A percentile compares a stretch with the other conserved stretches of the same genome.
Evolutionary conservation across 192 early-diverging fungal species (phyloP).

Genomic region (Jimgerdemannia flammicorona): DNA sequence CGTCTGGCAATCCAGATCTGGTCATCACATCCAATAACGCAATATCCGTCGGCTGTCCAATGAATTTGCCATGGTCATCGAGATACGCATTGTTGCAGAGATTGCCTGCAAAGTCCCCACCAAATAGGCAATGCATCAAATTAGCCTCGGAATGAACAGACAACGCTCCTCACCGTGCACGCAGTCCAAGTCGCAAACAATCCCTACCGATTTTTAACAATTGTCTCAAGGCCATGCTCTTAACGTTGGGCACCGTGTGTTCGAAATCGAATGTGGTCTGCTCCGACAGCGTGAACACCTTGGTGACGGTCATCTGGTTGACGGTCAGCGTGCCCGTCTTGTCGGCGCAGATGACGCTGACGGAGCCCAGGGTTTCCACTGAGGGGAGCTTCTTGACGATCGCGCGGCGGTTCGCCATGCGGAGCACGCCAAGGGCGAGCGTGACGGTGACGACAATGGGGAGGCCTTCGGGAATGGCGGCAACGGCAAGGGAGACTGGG

Average conservation of each 20-base stretch:
- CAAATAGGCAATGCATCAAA: not conserved
- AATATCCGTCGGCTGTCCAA: conserved; percentile 94
- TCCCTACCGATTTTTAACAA: conserved; percentile 50
- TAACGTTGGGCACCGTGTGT: conserved; percentile 28
- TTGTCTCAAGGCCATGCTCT: conserved; percentile 35
- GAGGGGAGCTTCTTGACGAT: conserved; percentile 95
- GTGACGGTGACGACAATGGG: conserved; percentile 98
- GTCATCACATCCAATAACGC: conserved; percentile 75
- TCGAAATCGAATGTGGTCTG: conserved; percentile 47
- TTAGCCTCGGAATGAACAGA: not conserved
- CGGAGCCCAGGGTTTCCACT: conserved; percentile 91
- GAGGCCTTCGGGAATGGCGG: conserved; percentile 97
- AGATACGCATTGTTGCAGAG: conserved; percentile 88
- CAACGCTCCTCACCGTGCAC: conserved; percentile 33
- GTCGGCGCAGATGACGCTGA: conserved; percentile 94
- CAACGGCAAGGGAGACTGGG: conserved; percentile 85
- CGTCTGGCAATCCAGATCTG: conserved; percentile 62
- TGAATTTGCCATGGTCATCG: conserved; percentile 68
- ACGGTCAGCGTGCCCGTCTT: conserved; percentile 97
- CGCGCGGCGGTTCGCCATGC: conserved; percentile 88
- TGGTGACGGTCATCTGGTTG: conserved; percentile 93
- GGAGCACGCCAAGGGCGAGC: conserved; percentile 85
- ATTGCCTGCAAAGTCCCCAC: conserved; percentile 48
- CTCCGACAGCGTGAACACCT: conserved; percentile 64
- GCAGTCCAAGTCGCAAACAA: conserved; percentile 1